Evolutionary conservation across 1,284 basidiomycete genomes (phyloP), one percentile per base, ranked within the genome.

Genomic region (Fomitiporia mediterranea): DNA sequence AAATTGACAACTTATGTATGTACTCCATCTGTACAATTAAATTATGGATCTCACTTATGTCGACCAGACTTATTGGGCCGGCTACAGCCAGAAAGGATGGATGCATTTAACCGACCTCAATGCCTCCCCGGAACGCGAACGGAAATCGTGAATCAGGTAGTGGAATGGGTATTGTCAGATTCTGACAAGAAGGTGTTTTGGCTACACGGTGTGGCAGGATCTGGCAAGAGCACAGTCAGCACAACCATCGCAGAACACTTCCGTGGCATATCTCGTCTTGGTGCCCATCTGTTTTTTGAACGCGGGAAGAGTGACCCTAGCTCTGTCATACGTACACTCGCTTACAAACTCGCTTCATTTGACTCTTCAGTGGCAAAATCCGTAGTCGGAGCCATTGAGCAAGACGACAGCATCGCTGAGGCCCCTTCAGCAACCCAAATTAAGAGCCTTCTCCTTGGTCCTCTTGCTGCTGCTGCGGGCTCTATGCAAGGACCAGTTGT

Each of bases 391-490:
- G 13, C 8, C 7, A 46, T 25, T 23, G 27, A n/a, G 25, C 55
- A 57, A 8, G 42, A 53, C 15, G 30, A 55, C 13, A 49, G 21
- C 37, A 46, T 5, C 30, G 40, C 37, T 44, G 46, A 47, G 48
- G 54, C 59, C 19, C 49, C 60, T 4, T 9, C 34, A 3, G 21
- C 11, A 7, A 69, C 70, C 38, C 69, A 70, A 53, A 61, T 68
- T 40, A 69, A 69, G 44, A 58, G 70, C 2, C 60, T 71, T 15
- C 51, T 70, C 15, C 61, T 69, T 3, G 8, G 27, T n/a, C 43
- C 43, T 15, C 43, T 46, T 25, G 27, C 43, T 46, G 17, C 65
- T 68, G 0, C 57, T 70, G 6, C 32, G 55, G 23, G 47, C 42
- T 9, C 25, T 65, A 4, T 9, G 48, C 1, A 55, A 47, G 38